Conservation (phyloP, 805 yeast genomes). For the Saturnispora silvae region DNA sequence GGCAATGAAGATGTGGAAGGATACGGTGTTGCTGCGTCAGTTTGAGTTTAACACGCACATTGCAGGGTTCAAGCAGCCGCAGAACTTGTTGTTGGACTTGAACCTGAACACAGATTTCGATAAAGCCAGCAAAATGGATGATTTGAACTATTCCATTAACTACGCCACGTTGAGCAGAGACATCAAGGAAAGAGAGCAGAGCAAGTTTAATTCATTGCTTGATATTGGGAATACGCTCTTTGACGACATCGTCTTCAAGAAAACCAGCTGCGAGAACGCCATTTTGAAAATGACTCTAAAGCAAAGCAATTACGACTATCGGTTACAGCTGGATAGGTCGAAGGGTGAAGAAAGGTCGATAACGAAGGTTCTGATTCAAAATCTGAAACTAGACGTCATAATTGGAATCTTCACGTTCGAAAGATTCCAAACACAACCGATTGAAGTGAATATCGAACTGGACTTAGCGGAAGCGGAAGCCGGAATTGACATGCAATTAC, state of each 20-base stretch:
- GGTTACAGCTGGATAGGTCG: conserved; percentile 1
- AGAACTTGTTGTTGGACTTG: conserved; percentile 29
- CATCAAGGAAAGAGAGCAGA: conserved; percentile 41
- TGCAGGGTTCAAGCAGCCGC: not conserved
- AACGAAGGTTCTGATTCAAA: conserved; percentile 3
- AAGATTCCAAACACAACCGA: conserved; percentile 68
- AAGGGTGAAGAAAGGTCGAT: not conserved
- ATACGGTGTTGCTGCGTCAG: conserved; percentile 41
- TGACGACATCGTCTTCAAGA: conserved; percentile 14
- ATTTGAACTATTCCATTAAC: conserved; percentile 71
- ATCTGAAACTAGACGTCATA: conserved; percentile 33
- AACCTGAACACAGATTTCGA: conserved; percentile 56
- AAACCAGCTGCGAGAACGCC: conserved; percentile 12
- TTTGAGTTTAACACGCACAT: conserved; percentile 21
- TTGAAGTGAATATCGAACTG: conserved; percentile 48
- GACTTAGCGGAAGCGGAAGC: conserved; percentile 17
- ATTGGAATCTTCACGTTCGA: conserved; percentile 93
- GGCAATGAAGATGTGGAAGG: too few relatives aligned
- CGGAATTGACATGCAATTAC: conserved; percentile 27
- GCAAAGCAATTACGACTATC: conserved; percentile 1
- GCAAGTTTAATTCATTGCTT: conserved; percentile 31
- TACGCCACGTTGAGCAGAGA: conserved; percentile 75
- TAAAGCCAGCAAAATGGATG: conserved; percentile 71
- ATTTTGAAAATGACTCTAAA: conserved; percentile 10
- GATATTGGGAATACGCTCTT: conserved; percentile 24